These are phyloP conservation scores for Suhomyces bokatorum DNA, from an alignment of 1,139 yeast species.

Conservation along the genomic window DNA sequence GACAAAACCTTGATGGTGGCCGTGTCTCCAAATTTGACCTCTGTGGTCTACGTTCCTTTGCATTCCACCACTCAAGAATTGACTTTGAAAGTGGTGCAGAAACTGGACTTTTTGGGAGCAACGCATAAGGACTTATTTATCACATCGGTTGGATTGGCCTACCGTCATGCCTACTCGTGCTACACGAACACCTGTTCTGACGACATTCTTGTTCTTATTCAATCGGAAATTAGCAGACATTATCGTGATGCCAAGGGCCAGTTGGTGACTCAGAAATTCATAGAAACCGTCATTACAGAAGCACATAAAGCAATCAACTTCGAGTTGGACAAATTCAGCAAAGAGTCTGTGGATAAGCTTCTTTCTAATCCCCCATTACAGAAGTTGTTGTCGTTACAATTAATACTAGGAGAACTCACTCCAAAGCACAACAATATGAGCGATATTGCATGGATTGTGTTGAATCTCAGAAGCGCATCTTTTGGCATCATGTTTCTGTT, in stretches of 20 bases:
- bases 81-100: slow-evolving; percentile 32
- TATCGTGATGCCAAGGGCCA: slow-evolving; percentile 16
- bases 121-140: slow-evolving; percentile 35
- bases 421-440: slow-evolving; percentile 38
- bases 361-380: slow-evolving; percentile 75
- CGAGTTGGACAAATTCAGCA: slow-evolving; percentile 60
- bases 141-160: slow-evolving; percentile 62
- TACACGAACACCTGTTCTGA: slow-evolving; percentile 64
- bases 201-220: slow-evolving; percentile 61
- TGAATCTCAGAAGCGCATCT: slow-evolving; percentile 69
- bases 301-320: slow-evolving; percentile 70
- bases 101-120: slow-evolving; percentile 18
- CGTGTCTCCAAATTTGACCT: slow-evolving; percentile 60
- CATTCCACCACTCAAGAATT: slow-evolving; percentile 23
- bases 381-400: slow-evolving; percentile 62
- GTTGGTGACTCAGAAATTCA: slow-evolving; percentile 32
- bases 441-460: slow-evolving; percentile 64
- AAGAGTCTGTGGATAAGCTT: slow-evolving; percentile 69
- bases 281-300: slow-evolving; percentile 55
- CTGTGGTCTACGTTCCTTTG: slow-evolving; percentile 42
- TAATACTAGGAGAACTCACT: slow-evolving; percentile 59
- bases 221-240: slow-evolving; percentile 40
- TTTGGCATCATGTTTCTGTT: slow-evolving; percentile 76
- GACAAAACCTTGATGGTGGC: slow-evolving; percentile 40
- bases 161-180: slow-evolving; percentile 66